Percentiles rank a stretch among this genome's conserved stretches.
phyloP scores from a whole-genome alignment of 1,284 basidiomycete species.

The Agaricales sp. region DNA sequence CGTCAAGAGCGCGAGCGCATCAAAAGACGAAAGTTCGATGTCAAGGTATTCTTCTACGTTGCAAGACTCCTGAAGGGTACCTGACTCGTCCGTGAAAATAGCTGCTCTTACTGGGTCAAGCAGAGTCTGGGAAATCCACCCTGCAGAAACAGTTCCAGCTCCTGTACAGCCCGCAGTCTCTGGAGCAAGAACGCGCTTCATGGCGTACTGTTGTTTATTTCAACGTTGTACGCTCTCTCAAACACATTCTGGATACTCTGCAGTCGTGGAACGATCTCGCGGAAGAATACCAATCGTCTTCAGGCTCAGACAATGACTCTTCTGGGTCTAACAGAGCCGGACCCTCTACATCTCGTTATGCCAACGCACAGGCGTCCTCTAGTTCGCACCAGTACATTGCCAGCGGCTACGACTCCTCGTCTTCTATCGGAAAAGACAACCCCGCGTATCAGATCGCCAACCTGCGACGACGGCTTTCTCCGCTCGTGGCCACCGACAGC shows the following conservation, averaged over 20 bases:
- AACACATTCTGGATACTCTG: conserved; percentile 60
- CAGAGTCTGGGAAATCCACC: conserved; percentile 76
- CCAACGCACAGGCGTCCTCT: neutral
- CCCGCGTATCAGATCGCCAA: conserved; percentile 34
- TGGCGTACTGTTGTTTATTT: conserved; percentile 80
- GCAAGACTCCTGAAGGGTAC: neutral
- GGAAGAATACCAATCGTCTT: conserved; percentile 33
- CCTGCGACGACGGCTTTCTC: conserved; percentile 46
- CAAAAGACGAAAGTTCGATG: conserved; percentile 57
- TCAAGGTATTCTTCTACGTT: conserved; percentile 48
- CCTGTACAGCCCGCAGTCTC: conserved; percentile 67
- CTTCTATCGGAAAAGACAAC: conserved; percentile 18
- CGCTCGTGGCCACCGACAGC: conserved; percentile 50
- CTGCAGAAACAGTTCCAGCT: conserved; percentile 81
- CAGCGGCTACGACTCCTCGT: conserved; percentile 11
- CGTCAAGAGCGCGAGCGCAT: conserved; percentile 53
- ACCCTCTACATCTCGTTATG: conserved; percentile 2
- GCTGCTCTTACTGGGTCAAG: conserved; percentile 71
- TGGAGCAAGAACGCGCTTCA: conserved; percentile 68
- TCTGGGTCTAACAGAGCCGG: conserved; percentile 1
- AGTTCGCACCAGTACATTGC: neutral
- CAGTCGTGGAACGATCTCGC: conserved; percentile 56
- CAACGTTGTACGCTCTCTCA: conserved; percentile 69
- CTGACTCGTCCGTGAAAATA: conserved; percentile 18
- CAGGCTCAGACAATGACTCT: conserved; percentile 12